phyloP scores from a whole-genome alignment of 495 filamentous ascomycete species.

The Tuber magnatum region DNA sequence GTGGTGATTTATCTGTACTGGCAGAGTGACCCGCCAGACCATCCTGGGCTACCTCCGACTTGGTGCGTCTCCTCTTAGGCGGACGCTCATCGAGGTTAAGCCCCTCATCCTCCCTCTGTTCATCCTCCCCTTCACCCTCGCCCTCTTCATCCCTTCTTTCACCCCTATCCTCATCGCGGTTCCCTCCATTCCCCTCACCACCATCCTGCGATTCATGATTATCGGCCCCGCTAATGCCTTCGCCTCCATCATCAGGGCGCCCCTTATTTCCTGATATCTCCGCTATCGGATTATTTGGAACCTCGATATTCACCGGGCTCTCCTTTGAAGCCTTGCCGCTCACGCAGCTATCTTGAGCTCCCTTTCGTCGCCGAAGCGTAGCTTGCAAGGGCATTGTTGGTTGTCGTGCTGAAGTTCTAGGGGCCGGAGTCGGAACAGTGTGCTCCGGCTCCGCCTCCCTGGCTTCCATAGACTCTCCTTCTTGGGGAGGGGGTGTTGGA shows the following conservation, averaged over 20 bases:
- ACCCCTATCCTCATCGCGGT: background rate
- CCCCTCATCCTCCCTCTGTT: constrained; percentile 13
- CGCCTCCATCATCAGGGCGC: constrained; percentile 9
- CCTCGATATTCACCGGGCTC: constrained; percentile 19
- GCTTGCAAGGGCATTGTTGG: constrained; percentile 36
- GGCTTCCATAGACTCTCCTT: constrained; percentile 27
- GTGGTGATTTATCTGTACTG: background rate
- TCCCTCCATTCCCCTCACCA: background rate
- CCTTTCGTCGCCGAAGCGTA: constrained; percentile 32
- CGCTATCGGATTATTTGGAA: constrained; percentile 26
- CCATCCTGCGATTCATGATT: background rate
- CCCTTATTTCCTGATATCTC: constrained; percentile 13
- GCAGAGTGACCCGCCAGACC: background rate
- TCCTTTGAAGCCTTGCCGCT: constrained; percentile 30
- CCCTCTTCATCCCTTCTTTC: constrained; percentile 16
- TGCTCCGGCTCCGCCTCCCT: constrained; percentile 20
- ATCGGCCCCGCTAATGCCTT: background rate
- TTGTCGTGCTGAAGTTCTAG: constrained; percentile 33
- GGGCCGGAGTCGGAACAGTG: constrained; percentile 25
- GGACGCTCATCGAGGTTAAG: background rate
- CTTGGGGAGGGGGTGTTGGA: constrained; percentile 31
- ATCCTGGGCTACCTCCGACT: background rate
- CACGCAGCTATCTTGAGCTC: constrained; percentile 25
- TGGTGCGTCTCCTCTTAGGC: constrained; percentile 1
- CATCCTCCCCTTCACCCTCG: constrained; percentile 24